These are phyloP conservation scores for Solanum clarkiae DNA, from an alignment of 257 asterid species.

Conservation along the genomic window DNA sequence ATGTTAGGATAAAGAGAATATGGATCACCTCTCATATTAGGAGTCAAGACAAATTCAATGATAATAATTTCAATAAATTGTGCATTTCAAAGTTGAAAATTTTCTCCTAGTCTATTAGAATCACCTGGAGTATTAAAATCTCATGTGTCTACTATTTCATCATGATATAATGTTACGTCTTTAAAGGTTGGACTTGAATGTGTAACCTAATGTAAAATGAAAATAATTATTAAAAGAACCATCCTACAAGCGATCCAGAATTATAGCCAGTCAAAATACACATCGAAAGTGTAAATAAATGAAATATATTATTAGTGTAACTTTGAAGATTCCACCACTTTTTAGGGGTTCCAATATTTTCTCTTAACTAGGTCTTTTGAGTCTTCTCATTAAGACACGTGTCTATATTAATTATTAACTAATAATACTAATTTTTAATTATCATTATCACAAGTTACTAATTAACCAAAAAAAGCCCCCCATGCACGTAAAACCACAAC, in stretches of 20 bases:
- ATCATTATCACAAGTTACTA: neutral
- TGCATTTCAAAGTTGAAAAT: neutral
- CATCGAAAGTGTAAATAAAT: neutral
- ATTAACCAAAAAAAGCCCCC: neutral
- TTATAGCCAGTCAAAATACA: neutral
- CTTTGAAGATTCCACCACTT: neutral
- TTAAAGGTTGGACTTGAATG: neutral
- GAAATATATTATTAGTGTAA: neutral
- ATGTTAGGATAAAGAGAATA: neutral
- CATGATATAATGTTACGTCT: no score
- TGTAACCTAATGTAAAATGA: neutral
- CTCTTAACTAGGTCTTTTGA: neutral
- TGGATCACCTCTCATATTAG: no score
- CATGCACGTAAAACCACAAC: conserved; percentile 2
- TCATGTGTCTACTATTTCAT: no score
- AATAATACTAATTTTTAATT: neutral
- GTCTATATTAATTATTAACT: neutral
- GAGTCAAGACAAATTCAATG: neutral
- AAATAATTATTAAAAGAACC: neutral
- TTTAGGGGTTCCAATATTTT: neutral
- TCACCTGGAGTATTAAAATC: no score
- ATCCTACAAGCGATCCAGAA: neutral
- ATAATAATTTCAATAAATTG: neutral
- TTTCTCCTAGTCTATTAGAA: no score
- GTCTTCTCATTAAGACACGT: neutral